A percentile compares a stretch with the other conserved stretches of the same genome.
phyloP scores from a whole-genome alignment of 225 moss, liverwort and hornwort species.

The Sphagnum tenellum region DNA sequence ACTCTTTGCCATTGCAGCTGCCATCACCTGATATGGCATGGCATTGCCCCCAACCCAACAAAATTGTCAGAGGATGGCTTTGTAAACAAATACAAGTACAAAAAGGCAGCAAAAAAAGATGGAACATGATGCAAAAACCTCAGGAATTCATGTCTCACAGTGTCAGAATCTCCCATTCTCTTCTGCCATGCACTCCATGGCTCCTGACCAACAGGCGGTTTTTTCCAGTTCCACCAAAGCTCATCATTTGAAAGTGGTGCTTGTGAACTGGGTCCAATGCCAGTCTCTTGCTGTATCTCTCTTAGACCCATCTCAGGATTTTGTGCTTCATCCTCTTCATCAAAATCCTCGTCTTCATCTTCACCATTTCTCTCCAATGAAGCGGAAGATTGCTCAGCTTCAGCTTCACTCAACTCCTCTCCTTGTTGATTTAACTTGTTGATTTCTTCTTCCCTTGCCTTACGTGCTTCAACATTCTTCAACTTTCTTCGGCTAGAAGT shows the following conservation, averaged over 20 bases:
- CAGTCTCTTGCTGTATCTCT: slow-evolving; percentile 12
- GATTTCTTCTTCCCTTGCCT: slow-evolving; percentile 17
- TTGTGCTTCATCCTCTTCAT: slow-evolving; percentile 1
- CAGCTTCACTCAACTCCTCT: slow-evolving; percentile 29
- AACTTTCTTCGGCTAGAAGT: slow-evolving; percentile 37
- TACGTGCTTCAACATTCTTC: slow-evolving; percentile 10
- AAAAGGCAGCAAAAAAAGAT: too few relatives aligned
- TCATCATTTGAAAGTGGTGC: slow-evolving; percentile 52
- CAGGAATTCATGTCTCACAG: slow-evolving; percentile 28
- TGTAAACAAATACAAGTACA: too few relatives aligned
- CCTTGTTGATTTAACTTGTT: slow-evolving; percentile 26
- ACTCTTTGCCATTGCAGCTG: slow-evolving; percentile 82
- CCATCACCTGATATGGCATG: slow-evolving; percentile 62
- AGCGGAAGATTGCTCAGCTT: neutral
- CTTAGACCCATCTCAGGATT: slow-evolving; percentile 12
- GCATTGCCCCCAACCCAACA: too few relatives aligned
- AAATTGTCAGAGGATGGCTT: too few relatives aligned
- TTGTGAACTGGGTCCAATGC: slow-evolving; percentile 8
- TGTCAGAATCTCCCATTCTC: slow-evolving; percentile 74
- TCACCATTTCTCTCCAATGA: slow-evolving; percentile 6
- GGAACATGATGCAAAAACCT: too few relatives aligned
- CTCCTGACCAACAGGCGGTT: slow-evolving; percentile 55
- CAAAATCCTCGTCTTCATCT: slow-evolving; percentile 12
- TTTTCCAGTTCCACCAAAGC: slow-evolving; percentile 97
- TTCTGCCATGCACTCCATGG: slow-evolving; percentile 99